Evolutionary conservation across 2,329 filamentous ascomycete genomes (phyloP).

Genomic region (Zasmidium cellare): DNA sequence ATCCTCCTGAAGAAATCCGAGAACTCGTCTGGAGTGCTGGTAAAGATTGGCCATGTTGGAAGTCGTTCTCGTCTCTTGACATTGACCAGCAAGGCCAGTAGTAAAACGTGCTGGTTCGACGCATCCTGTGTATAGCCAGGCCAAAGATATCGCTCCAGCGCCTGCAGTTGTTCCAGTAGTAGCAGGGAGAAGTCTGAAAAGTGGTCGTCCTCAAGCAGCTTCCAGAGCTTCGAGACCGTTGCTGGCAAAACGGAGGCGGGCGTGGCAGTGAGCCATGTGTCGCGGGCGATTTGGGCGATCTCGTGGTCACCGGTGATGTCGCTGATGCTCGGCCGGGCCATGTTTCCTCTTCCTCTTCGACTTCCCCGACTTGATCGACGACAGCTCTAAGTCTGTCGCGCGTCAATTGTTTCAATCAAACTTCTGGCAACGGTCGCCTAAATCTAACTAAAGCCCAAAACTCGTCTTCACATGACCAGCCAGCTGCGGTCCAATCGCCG

Average conservation of each 20-base stretch:
- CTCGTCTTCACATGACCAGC: background rate
- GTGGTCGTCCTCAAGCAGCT: conserved; percentile 75
- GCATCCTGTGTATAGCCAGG: conserved; percentile 78
- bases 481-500: background rate
- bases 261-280: conserved; percentile 74
- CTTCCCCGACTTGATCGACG: background rate
- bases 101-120: conserved; percentile 86
- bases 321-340: conserved; percentile 62
- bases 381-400: background rate
- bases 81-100: conserved; percentile 83
- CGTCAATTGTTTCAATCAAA: background rate
- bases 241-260: conserved; percentile 71
- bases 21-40: conserved; percentile 76
- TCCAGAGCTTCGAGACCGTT: conserved; percentile 87
- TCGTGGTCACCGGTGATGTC: conserved; percentile 68
- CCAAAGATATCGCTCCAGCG: conserved; percentile 93
- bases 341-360: conserved; percentile 6
- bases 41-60: conserved; percentile 83
- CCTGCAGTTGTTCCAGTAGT: conserved; percentile 84
- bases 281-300: conserved; percentile 71
- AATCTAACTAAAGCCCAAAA: background rate
- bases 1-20: conserved; percentile 85
- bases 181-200: conserved; percentile 78
- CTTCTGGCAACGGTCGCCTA: background rate
- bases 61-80: conserved; percentile 85